Base-by-base conservation (phyloP, 768 basidiomycete species). In the Stropharia rugosoannulata region DNA sequence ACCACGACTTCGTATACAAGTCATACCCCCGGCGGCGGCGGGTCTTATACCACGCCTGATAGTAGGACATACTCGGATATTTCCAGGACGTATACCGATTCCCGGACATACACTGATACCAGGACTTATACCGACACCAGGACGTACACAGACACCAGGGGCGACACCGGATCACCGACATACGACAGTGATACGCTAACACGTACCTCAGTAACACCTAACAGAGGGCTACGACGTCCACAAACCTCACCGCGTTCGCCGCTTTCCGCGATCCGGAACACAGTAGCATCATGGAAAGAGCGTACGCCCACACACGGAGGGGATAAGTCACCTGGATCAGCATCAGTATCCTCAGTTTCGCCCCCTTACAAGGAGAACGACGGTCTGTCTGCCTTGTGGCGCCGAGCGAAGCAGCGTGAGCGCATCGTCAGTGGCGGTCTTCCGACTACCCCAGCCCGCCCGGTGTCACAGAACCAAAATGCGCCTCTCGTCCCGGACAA, bases 221-320 rank as follows among this genome's bases (percentile, higher is more conserved):
- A 77, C 0, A 76, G 86, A 0, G 72, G 82, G 10, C 70, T 89
- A 15, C 84, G 85, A 38, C 79, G 86, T 40, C 84, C 85, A 2
- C 82, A 87, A 53, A 76, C 76, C 0, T 84, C 86, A 3, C 87
- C 89, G 4, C 81, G 87, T 8, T 88, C 86, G 4, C 88, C 90
- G 1, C 73, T 90, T 25, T 77, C 84, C 0, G 89, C 86, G 4
- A 86, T 93, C 19, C 81, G 88, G 32, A 92, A 92, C 59, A 83
- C 92, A 38, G 86, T 93, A 6, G 81, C 84, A 0, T 76, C 86
- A 7, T 93, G 90, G 89, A 92, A 90, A 66, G 87, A 90, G 57
- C 81, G 87, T 16, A 86, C 87, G 4, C 55, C 55, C 10, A 44
- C 36, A 25, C 27, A 41, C 15, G 41, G 39, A n/a, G 49, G 40